Conservation (phyloP, 192 early-diverging fungal genomes). For the Entophlyctis luteolus region DNA sequence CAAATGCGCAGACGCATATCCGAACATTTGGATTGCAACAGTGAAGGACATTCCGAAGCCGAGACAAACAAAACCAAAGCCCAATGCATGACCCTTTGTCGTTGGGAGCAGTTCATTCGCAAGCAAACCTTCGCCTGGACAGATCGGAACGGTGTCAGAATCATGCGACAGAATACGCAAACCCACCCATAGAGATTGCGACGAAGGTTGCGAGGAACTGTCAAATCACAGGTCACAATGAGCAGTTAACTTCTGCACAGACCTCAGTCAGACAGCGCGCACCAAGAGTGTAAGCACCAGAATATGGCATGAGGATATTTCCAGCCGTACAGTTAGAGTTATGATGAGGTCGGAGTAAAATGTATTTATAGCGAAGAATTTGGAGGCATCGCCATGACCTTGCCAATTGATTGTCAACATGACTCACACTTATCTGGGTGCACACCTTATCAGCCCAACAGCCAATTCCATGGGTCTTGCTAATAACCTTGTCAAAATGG, state of each 20-base stretch:
- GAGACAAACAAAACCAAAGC: constrained; percentile 27
- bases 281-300: constrained; percentile 22
- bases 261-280: constrained; percentile 22
- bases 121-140: constrained; percentile 15
- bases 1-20: constrained; percentile 25
- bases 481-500: no score
- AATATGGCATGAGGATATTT: constrained; percentile 17
- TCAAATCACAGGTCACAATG: neutral
- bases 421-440: no score
- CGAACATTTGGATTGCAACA: constrained; percentile 29
- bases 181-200: constrained; percentile 15
- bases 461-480: no score
- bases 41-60: constrained; percentile 28
- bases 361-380: no score
- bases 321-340: no score
- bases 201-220: constrained; percentile 26
- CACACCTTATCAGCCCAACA: no score
- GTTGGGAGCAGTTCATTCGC: constrained; percentile 30
- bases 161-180: neutral
- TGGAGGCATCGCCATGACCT: no score
- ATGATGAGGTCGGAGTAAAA: no score
- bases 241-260: neutral
- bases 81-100: constrained; percentile 34
- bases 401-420: no score
- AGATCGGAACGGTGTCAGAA: neutral